Base-by-base conservation (phyloP, 345 rosid genomes). In the Syzygium grande region DNA sequence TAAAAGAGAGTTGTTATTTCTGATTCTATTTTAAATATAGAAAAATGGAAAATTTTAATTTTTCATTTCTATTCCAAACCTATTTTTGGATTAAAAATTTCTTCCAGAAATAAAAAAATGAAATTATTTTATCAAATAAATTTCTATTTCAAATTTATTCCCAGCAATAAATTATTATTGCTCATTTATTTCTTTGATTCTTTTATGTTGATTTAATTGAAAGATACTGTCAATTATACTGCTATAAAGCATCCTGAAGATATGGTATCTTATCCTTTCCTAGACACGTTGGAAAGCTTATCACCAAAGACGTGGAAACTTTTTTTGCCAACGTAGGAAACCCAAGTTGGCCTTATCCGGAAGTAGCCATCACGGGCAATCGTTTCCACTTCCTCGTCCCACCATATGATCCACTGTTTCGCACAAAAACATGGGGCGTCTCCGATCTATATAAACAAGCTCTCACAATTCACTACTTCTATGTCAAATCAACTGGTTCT, bases 161-260 rank as follows among this genome's bases (percentile, higher is more conserved):
- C 6, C 46, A 6, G 7, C 7, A 43, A 43, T 7, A 43, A 43
- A 43, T 43, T 43, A 58, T 25, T 25, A 2, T 25, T 27, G 12
- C n/a, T 56, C 10, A 2, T 3, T 22, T 23, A 56, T 23, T 56
- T 56, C 5, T 56, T 9, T 23, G 12, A 5, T 56, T 56, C 61
- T 56, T 5, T 23, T 0, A 9, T 0, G 11, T 58, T 58, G 29
- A 4, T 58, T 58, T 58, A 58, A 11, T 25, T 25, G 7, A 2
- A 25, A 58, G 29, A 58, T 11, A 1, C 3, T 11, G 27, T 58
- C 15, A 51, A 10, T 51, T 11, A 0, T 51, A 51, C 11, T 51
- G 11, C 3, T 51, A 11, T 51, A 59, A 59, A 59, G n/a, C 15
- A 59, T 11, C 7, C 77, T 0, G 9, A 6, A 15, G 38, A 63